Percentiles rank a stretch among this genome's conserved stretches.
phyloP scores from a whole-genome alignment of 164 flowering plant species.

The Cinnamomum micranthum region DNA sequence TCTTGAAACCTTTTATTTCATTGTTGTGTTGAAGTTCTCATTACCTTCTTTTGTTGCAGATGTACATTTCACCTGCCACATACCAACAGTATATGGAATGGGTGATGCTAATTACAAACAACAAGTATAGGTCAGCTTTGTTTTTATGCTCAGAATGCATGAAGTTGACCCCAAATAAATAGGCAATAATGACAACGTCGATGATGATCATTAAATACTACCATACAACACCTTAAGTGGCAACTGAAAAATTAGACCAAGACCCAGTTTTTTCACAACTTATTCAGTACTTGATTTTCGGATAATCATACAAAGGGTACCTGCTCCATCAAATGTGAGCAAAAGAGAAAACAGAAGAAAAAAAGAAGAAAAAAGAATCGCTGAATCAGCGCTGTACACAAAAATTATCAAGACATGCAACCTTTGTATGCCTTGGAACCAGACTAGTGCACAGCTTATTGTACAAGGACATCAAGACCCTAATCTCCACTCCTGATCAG shows the following conservation, averaged over 20 bases:
- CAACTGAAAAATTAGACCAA: not conserved
- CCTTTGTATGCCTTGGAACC: slow-evolving; percentile 9
- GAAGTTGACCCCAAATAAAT: too few species aligned
- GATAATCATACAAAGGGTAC: not conserved
- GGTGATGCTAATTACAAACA: too few species aligned
- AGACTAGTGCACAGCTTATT: slow-evolving; percentile 11
- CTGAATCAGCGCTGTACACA: slow-evolving; percentile 35
- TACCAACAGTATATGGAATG: too few species aligned
- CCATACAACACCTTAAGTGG: too few species aligned
- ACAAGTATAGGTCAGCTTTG: too few species aligned
- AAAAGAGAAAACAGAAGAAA: not conserved
- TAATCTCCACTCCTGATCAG: not conserved
- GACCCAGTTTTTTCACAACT: not conserved
- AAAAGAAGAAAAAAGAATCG: slow-evolving; percentile 1
- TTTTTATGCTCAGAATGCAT: too few species aligned
- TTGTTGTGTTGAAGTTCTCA: too few species aligned
- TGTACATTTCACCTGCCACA: too few species aligned
- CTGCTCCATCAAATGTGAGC: not conserved
- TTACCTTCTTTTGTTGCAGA: too few species aligned
- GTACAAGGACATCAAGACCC: not conserved
- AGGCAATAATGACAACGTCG: too few species aligned
- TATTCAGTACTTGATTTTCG: not conserved
- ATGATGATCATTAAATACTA: too few species aligned
- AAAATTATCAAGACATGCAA: slow-evolving; percentile 21
- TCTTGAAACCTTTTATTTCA: too few species aligned